Evolutionary conservation across 768 basidiomycete species (phyloP).

Genomic region (Tylopilus intermedius): DNA sequence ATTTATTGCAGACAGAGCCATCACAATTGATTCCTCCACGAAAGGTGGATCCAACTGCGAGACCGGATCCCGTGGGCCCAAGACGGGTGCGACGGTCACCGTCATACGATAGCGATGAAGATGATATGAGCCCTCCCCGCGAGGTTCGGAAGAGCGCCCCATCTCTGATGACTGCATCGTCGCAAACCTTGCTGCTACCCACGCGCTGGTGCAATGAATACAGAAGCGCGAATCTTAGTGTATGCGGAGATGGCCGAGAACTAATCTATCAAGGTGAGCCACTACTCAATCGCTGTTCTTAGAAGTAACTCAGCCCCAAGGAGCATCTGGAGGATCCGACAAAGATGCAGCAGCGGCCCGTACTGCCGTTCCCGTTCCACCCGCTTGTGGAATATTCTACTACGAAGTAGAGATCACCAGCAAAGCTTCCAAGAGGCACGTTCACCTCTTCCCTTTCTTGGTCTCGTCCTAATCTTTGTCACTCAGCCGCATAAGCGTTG

Average conservation of each 20-base stretch:
- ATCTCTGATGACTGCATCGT: conserved; percentile 18
- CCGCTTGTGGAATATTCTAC: conserved; percentile 89
- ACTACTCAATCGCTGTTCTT: background rate
- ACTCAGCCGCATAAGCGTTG: conserved; percentile 72
- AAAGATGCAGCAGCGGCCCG: conserved; percentile 83
- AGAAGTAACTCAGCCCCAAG: conserved; percentile 27
- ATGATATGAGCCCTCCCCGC: conserved; percentile 51
- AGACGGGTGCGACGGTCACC: conserved; percentile 35
- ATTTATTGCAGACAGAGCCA: conserved; percentile 57
- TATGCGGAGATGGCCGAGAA: conserved; percentile 70
- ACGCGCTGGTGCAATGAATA: conserved; percentile 76
- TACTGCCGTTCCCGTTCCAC: conserved; percentile 71
- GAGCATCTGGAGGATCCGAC: conserved; percentile 55
- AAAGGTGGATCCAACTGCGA: conserved; percentile 31
- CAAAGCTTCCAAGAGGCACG: conserved; percentile 76
- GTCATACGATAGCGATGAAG: conserved; percentile 62
- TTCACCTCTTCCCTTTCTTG: conserved; percentile 3
- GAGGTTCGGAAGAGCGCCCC: conserved; percentile 29
- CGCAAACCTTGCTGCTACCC: conserved; percentile 55
- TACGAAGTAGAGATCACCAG: conserved; percentile 85
- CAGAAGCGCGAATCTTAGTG: conserved; percentile 51
- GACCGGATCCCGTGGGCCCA: conserved; percentile 17
- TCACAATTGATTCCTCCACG: conserved; percentile 35
- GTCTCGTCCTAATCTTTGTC: conserved; percentile 14
- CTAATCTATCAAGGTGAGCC: conserved; percentile 61